Conservation (phyloP, 805 yeast genomes). For the Pichia nakasei region DNA sequence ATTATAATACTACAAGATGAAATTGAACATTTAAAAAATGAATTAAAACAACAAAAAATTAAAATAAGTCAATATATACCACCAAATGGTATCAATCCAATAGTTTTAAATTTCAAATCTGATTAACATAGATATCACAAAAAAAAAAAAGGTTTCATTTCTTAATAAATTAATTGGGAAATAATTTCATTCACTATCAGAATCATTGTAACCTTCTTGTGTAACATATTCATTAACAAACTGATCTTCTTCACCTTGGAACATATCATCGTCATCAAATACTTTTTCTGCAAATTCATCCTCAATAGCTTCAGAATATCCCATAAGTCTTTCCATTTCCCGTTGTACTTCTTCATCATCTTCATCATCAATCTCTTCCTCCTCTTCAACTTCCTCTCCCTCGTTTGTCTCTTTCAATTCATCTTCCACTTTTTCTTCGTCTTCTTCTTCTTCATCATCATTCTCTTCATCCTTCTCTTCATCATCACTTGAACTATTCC, state of each 20-base stretch:
- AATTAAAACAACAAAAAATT: conserved; percentile 31
- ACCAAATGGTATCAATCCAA: conserved; percentile 37
- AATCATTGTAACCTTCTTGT: background rate
- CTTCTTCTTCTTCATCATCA: background rate
- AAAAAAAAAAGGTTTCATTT: too few relatives aligned
- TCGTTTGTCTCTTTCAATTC: too few relatives aligned
- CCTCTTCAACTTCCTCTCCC: background rate
- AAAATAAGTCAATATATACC: conserved; percentile 36
- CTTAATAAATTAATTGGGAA: background rate
- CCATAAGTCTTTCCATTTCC: conserved; percentile 8
- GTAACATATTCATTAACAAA: conserved; percentile 2
- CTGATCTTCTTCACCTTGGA: conserved; percentile 2
- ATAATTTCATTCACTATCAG: conserved; percentile 2
- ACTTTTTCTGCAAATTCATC: conserved; percentile 1
- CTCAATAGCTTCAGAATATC: conserved; percentile 3
- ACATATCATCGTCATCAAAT: background rate
- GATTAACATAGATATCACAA: too few relatives aligned
- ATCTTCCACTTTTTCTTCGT: background rate
- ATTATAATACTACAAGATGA: conserved; percentile 62
- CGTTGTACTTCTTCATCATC: conserved; percentile 4
- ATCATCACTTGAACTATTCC: background rate
- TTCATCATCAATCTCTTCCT: conserved; percentile 1
- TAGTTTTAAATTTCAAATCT: conserved; percentile 32
- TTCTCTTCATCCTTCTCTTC: background rate
- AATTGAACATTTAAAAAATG: conserved; percentile 45